Conservation (phyloP, 352 stramenopile species). For the Saprolegnia parasitica region DNA sequence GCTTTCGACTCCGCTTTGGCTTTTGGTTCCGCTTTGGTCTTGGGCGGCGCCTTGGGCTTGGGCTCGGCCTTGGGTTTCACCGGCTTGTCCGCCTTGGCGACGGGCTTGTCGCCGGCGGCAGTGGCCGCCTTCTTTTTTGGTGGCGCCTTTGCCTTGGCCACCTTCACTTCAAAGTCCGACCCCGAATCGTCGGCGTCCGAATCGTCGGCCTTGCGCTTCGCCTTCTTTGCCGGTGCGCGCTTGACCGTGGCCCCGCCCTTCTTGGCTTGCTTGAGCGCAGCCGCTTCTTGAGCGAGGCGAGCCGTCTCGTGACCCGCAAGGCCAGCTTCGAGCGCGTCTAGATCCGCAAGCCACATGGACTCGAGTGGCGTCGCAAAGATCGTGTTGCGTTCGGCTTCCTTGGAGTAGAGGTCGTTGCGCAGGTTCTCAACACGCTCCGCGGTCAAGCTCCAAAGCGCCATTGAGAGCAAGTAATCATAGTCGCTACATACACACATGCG, state of each 20-base stretch:
- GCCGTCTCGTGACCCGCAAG: slow-evolving; percentile 63
- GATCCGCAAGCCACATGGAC: slow-evolving; percentile 90
- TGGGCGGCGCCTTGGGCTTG: slow-evolving; percentile 32
- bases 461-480: slow-evolving; percentile 95
- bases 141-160: slow-evolving; percentile 36
- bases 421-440: slow-evolving; percentile 91
- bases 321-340: slow-evolving; percentile 84
- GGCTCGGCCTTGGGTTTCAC: slow-evolving; percentile 39
- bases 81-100: neutral
- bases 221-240: slow-evolving; percentile 19
- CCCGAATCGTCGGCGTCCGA: slow-evolving; percentile 21
- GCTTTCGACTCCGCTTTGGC: slow-evolving; percentile 44
- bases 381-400: slow-evolving; percentile 75
- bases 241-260: slow-evolving; percentile 11
- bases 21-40: slow-evolving; percentile 44
- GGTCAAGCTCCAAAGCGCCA: slow-evolving; percentile 93
- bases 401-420: slow-evolving; percentile 80
- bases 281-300: slow-evolving; percentile 52
- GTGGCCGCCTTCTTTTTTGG: slow-evolving; percentile 10
- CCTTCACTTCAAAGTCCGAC: slow-evolving; percentile 32
- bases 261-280: slow-evolving; percentile 46
- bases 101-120: slow-evolving; percentile 2
- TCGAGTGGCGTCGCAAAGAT: slow-evolving; percentile 81
- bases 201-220: slow-evolving; percentile 4
- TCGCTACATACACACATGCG: slow-evolving; percentile 38